Conservation (phyloP, 2,329 filamentous ascomycete species). For the Microcyclospora pomicola region DNA sequence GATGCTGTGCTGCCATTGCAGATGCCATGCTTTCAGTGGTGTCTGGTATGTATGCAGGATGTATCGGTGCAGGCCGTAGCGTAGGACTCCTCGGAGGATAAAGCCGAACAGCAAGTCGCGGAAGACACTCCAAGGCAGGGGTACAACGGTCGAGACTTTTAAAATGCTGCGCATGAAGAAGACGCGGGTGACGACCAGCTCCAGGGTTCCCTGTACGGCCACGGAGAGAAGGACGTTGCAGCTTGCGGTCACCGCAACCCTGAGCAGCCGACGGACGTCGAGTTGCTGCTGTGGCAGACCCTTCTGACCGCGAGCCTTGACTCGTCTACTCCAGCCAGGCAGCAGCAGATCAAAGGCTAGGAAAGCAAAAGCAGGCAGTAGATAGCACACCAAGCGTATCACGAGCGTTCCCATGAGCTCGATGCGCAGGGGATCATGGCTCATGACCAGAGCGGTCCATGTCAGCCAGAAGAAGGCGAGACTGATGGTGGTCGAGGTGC, state of each 20-base stretch:
- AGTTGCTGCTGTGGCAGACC: conserved; percentile 33
- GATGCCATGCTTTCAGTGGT: conserved; percentile 28
- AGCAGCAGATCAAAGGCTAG: conserved; percentile 57
- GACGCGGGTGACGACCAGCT: conserved; percentile 40
- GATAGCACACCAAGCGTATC: conserved; percentile 55
- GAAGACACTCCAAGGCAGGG: conserved; percentile 47
- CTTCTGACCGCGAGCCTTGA: conserved; percentile 52
- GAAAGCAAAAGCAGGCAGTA: conserved; percentile 59
- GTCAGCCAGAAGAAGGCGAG: conserved; percentile 82
- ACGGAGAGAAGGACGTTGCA: conserved; percentile 43
- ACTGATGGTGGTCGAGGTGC: conserved; percentile 69
- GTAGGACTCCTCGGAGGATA: conserved; percentile 46
- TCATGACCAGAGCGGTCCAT: conserved; percentile 71
- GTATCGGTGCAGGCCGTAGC: conserved; percentile 61
- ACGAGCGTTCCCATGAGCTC: conserved; percentile 59
- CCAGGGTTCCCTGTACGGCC: conserved; percentile 41
- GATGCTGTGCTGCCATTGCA: conserved; percentile 45
- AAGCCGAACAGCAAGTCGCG: conserved; percentile 42
- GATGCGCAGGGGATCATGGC: conserved; percentile 59
- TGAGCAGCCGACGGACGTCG: conserved; percentile 30
- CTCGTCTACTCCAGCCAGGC: conserved; percentile 51
- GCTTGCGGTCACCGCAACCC: conserved; percentile 39
- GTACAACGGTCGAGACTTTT: conserved; percentile 44
- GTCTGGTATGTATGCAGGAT: conserved; percentile 44
- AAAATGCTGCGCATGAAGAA: conserved; percentile 42